Conservation (phyloP, 2,329 filamentous ascomycete genomes). For the Trichoderma breve region DNA sequence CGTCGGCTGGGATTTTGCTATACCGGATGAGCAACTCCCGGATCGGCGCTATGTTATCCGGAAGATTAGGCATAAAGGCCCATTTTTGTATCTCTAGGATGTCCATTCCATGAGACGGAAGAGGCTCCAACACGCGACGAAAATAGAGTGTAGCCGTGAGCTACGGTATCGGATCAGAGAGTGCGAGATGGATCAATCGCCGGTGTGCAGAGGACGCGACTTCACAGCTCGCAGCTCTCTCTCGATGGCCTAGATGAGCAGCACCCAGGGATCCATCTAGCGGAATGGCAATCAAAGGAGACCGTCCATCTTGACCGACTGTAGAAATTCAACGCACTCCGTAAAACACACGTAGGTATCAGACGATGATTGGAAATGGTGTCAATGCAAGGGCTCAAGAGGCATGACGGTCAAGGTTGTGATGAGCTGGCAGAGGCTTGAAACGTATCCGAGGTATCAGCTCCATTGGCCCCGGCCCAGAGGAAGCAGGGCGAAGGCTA, state of each 20-base stretch:
- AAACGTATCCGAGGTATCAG: constrained; percentile 3
- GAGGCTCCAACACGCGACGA: not conserved
- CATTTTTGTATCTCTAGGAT: constrained; percentile 36
- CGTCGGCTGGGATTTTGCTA: constrained; percentile 36
- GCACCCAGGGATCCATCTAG: constrained; percentile 6
- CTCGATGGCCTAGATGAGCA: constrained; percentile 1
- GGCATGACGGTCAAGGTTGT: not conserved
- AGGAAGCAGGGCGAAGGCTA: constrained; percentile 4
- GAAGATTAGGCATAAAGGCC: constrained; percentile 39
- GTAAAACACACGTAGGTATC: not conserved
- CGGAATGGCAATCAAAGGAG: not conserved
- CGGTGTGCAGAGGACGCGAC: not conserved
- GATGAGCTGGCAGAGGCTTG: constrained; percentile 10
- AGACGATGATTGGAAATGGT: not conserved
- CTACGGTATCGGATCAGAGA: not conserved
- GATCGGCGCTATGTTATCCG: constrained; percentile 37
- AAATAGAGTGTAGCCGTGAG: not conserved
- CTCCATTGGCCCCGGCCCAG: constrained; percentile 10
- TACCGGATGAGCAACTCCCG: constrained; percentile 39
- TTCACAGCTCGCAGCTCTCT: not conserved
- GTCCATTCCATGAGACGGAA: constrained; percentile 31
- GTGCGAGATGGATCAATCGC: constrained; percentile 19
- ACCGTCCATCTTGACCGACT: not conserved
- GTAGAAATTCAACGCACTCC: not conserved
- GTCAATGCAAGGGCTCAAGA: not conserved